phyloP scores from a whole-genome alignment of 1,284 basidiomycete species.

The Pisolithus thermaeus region DNA sequence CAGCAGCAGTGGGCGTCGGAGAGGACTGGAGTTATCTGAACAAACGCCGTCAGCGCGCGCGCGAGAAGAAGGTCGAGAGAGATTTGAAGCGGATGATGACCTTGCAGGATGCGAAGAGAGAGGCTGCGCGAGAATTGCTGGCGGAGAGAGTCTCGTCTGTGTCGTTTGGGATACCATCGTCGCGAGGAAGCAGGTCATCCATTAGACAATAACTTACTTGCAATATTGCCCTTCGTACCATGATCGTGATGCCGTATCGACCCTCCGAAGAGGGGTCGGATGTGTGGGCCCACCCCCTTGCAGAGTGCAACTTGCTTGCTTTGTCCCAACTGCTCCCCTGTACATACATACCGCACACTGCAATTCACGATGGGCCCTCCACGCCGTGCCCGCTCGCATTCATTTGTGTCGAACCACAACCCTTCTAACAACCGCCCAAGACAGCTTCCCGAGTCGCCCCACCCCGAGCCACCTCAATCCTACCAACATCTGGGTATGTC shows the following conservation, averaged over 20 bases:
- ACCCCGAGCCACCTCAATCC: conserved; percentile 7
- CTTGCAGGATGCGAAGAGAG: conserved; percentile 18
- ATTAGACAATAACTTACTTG: too few relatives aligned
- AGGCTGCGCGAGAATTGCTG: not conserved
- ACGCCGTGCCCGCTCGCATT: conserved; percentile 27
- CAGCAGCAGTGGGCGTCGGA: conserved; percentile 42
- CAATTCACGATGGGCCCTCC: conserved; percentile 19
- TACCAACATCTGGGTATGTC: conserved; percentile 41
- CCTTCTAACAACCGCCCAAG: conserved; percentile 4
- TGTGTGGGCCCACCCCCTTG: not conserved
- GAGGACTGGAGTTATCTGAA: conserved; percentile 54
- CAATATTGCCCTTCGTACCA: not conserved
- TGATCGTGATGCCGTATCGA: not conserved
- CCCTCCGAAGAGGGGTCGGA: not conserved
- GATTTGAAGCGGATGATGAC: conserved; percentile 28
- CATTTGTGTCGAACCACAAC: conserved; percentile 17
- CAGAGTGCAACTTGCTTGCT: not conserved
- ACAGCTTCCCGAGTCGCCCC: conserved; percentile 1
- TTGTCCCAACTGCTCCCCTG: not conserved
- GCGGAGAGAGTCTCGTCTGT: not conserved
- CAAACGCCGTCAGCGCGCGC: conserved; percentile 41
- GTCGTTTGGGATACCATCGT: not conserved
- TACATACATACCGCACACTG: not conserved
- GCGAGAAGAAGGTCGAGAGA: conserved; percentile 33
- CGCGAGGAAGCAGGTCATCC: not conserved